Conservation (phyloP, 2,329 filamentous ascomycete genomes). For the Fusarium equiseti region DNA sequence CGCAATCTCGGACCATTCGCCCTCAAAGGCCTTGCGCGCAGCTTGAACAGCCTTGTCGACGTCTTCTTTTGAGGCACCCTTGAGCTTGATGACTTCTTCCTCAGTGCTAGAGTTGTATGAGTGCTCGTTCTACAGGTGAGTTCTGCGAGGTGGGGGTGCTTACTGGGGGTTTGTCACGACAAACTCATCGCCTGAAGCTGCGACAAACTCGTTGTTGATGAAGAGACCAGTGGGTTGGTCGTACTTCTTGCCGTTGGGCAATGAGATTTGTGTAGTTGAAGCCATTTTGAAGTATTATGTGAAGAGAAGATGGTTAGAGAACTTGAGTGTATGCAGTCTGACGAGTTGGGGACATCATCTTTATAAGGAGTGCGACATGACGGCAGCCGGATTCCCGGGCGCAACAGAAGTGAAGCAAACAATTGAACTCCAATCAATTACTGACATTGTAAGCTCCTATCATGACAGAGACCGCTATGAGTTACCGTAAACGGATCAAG, state of each 20-base stretch:
- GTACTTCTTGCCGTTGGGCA: conserved; percentile 49
- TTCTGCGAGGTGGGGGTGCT: not conserved
- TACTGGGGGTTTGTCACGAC: conserved; percentile 40
- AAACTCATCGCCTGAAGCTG: conserved; percentile 42
- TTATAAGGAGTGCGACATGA: conserved; percentile 15
- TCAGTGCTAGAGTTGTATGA: conserved; percentile 28
- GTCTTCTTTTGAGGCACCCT: conserved; percentile 39
- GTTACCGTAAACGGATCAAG: not conserved
- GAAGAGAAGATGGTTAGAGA: not conserved
- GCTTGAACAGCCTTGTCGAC: conserved; percentile 40
- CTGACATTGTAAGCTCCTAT: not conserved
- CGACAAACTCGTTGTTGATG: conserved; percentile 47
- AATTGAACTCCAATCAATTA: not conserved
- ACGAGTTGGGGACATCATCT: conserved; percentile 6
- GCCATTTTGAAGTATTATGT: conserved; percentile 13
- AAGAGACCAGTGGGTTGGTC: conserved; percentile 55
- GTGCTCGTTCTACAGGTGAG: not conserved
- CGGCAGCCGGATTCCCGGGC: not conserved
- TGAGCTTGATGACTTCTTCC: conserved; percentile 39
- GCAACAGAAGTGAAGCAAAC: not conserved
- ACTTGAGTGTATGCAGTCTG: not conserved
- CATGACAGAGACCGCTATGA: not conserved
- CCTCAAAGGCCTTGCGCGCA: conserved; percentile 43
- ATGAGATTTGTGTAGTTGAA: conserved; percentile 33
- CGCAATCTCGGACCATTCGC: conserved; percentile 43